Conservation (phyloP, 805 yeast species). For the Ogataea trehalophila region DNA sequence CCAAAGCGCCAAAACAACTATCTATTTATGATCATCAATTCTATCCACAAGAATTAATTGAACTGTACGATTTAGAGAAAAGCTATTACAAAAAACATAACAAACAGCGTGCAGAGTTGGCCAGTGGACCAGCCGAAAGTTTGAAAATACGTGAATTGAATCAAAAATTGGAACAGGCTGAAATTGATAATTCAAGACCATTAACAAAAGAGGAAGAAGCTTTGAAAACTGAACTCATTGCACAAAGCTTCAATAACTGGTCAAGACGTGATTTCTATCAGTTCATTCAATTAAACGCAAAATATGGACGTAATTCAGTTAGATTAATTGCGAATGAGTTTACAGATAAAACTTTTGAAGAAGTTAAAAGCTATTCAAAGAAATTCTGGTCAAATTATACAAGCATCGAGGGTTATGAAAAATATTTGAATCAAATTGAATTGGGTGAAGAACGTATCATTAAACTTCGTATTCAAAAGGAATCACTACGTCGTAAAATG, state of each 20-base stretch:
- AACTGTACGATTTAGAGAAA: slow-evolving; percentile 76
- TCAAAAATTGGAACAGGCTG: slow-evolving; percentile 53
- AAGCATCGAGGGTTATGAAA: slow-evolving; percentile 85
- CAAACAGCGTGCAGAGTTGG: slow-evolving; percentile 57
- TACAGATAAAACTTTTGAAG: slow-evolving; percentile 76
- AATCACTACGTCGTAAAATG: slow-evolving; percentile 71
- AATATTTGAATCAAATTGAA: slow-evolving; percentile 75
- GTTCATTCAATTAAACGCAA: slow-evolving; percentile 67
- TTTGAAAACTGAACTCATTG: slow-evolving; percentile 52
- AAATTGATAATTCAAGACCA: slow-evolving; percentile 72
- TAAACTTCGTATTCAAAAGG: slow-evolving; percentile 64
- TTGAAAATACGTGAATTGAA: slow-evolving; percentile 19
- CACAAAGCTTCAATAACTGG: slow-evolving; percentile 78
- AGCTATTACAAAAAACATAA: slow-evolving; percentile 67
- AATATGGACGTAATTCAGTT: slow-evolving; percentile 76
- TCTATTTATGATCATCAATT: slow-evolving; percentile 89
- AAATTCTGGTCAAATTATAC: slow-evolving; percentile 77
- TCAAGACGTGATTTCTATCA: slow-evolving; percentile 82
- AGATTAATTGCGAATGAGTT: slow-evolving; percentile 71
- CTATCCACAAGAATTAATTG: slow-evolving; percentile 69
- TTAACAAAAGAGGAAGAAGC: slow-evolving; percentile 77
- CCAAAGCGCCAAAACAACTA: slow-evolving; percentile 80
- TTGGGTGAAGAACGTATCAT: slow-evolving; percentile 81
- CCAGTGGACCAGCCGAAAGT: slow-evolving; percentile 42
- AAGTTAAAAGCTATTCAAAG: slow-evolving; percentile 69